Percentiles rank a stretch among this genome's conserved stretches.
phyloP scores from a whole-genome alignment of 129 eudicot genomes.

The Centaurea solstitialis region DNA sequence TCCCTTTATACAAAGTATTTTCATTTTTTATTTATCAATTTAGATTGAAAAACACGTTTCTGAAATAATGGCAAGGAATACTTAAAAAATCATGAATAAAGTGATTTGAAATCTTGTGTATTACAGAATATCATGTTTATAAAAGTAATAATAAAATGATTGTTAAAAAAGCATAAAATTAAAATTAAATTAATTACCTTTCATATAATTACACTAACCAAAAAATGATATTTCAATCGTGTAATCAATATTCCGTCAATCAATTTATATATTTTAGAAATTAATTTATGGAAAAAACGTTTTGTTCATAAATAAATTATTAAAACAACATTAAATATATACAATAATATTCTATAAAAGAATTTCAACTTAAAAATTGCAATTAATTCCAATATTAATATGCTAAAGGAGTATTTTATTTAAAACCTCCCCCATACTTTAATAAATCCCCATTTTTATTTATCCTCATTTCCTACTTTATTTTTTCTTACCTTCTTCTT shows the following conservation, averaged over 20 bases:
- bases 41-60: not conserved
- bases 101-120: not conserved
- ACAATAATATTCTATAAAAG: not conserved
- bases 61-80: not conserved
- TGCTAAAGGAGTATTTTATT: not conserved
- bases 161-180: not conserved
- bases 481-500: constrained; percentile 43
- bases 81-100: not conserved
- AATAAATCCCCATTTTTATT: constrained; percentile 17
- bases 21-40: not conserved
- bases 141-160: not conserved
- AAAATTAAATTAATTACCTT: not conserved
- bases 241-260: not conserved
- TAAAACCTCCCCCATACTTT: constrained; percentile 20
- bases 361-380: not conserved
- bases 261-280: not conserved
- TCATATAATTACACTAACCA: not conserved
- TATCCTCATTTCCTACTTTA: constrained; percentile 41
- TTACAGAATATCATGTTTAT: not conserved
- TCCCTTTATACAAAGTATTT: not conserved
- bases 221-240: not conserved
- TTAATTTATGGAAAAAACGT: not conserved
- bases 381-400: not conserved
- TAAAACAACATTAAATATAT: not conserved
- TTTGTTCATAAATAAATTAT: not conserved